Evolutionary conservation across 441 rosid species (phyloP).

Genomic region (Aquilaria agallochum): DNA sequence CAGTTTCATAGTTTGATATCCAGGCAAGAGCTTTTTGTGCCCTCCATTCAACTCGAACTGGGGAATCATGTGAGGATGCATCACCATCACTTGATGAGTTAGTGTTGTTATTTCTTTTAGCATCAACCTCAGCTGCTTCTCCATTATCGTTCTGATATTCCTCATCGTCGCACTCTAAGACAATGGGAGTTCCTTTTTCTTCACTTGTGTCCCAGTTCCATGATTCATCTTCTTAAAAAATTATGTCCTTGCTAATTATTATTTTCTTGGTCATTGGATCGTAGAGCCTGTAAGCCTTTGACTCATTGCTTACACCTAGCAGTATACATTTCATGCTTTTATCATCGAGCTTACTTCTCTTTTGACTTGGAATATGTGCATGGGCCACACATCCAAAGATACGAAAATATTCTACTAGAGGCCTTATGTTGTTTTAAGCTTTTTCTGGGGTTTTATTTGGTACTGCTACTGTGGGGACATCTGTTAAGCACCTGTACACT

Average conservation of each 20-base stretch:
- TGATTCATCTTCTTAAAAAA: conserved; percentile 4
- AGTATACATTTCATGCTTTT: not conserved
- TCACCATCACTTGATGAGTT: too few species aligned
- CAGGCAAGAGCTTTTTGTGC: too few species aligned
- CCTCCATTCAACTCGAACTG: too few species aligned
- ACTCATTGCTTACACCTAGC: not conserved
- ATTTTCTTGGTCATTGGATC: not conserved
- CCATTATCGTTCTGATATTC: too few species aligned
- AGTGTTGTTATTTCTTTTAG: too few species aligned
- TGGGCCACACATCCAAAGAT: conserved; percentile 1
- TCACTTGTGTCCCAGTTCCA: not conserved
- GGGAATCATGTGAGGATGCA: too few species aligned
- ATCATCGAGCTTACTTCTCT: not conserved
- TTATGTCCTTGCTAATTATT: conserved; percentile 3
- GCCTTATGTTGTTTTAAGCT: conserved; percentile 1
- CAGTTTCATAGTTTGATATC: too few species aligned
- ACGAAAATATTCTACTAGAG: not conserved
- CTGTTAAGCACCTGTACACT: conserved; percentile 2
- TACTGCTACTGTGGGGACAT: not conserved
- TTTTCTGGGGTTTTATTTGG: not conserved
- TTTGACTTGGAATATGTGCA: not conserved
- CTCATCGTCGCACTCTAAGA: too few species aligned
- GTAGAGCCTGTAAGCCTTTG: conserved; percentile 3
- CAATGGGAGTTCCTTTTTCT: too few species aligned
- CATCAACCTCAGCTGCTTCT: too few species aligned